Conservation (phyloP, 352 stramenopile species). For the Phytopythium oedochilum region DNA sequence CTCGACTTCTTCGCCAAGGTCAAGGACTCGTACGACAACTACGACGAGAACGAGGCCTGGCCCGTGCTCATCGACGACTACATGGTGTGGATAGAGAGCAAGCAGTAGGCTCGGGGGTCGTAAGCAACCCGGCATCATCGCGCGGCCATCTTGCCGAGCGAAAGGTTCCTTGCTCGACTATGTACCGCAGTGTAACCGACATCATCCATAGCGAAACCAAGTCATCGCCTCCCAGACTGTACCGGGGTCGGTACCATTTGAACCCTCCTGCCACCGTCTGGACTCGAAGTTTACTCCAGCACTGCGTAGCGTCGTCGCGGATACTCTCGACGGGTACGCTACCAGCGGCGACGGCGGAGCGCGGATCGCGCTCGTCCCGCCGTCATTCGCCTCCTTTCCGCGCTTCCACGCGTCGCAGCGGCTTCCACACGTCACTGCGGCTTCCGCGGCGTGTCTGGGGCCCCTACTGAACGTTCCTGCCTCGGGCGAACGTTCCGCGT, state of each 20-base stretch:
- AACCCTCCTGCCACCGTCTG: not conserved
- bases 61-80: constrained; percentile 89
- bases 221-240: no score
- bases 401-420: no score
- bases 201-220: no score
- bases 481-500: not conserved
- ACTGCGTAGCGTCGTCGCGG: not conserved
- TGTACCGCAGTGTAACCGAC: no score
- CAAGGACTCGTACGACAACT: constrained; percentile 69
- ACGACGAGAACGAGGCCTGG: constrained; percentile 89
- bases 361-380: not conserved
- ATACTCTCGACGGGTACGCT: no score
- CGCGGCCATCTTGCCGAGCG: no score
- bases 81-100: constrained; percentile 79
- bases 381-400: not conserved
- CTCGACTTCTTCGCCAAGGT: constrained; percentile 86
- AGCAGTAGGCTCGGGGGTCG: constrained; percentile 25
- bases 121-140: not conserved
- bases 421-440: not conserved
- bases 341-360: no score
- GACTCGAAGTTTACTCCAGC: no score
- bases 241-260: not conserved
- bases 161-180: no score
- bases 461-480: not conserved
- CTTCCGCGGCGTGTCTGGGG: not conserved